A percentile compares a stretch with the other conserved stretches of the same genome.
These are phyloP conservation scores for Helianthus tuberosus DNA, from an alignment of 129 eudicot species.

Conservation along the genomic window DNA sequence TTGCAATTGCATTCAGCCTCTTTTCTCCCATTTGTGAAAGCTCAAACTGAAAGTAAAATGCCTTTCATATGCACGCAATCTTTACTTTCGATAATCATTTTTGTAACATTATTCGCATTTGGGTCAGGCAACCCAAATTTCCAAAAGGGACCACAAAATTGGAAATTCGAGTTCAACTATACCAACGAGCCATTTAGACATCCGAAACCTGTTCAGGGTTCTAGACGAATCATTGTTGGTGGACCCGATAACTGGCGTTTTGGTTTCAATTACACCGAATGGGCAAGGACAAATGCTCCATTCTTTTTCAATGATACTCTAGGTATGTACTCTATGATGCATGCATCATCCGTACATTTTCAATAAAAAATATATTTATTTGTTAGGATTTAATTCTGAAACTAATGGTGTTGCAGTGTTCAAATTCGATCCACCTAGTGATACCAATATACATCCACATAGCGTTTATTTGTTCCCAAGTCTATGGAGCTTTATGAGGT, in stretches of 20 bases:
- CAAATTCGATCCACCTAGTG: constrained; percentile 65
- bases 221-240: constrained; percentile 55
- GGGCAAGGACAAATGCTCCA: constrained; percentile 64
- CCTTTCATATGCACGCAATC: constrained; percentile 12
- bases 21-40: not conserved
- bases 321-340: constrained; percentile 35
- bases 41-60: constrained; percentile 11
- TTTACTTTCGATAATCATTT: not conserved
- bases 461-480: constrained; percentile 65
- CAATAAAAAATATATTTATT: not conserved
- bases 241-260: constrained; percentile 66
- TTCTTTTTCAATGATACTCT: constrained; percentile 59
- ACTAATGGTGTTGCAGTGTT: constrained; percentile 46
- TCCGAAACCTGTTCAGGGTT: constrained; percentile 27
- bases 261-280: constrained; percentile 64
- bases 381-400: not conserved
- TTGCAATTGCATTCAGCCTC: constrained; percentile 4
- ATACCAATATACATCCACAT: constrained; percentile 50
- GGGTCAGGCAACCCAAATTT: constrained; percentile 30
- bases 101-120: not conserved
- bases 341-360: not conserved
- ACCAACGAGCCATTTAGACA: constrained; percentile 37
- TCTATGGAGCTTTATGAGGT: constrained; percentile 57
- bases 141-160: constrained; percentile 23
- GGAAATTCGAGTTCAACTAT: constrained; percentile 25